Evolutionary conservation across 257 asterid genomes (phyloP).

Genomic region (Perilla frutescens): DNA sequence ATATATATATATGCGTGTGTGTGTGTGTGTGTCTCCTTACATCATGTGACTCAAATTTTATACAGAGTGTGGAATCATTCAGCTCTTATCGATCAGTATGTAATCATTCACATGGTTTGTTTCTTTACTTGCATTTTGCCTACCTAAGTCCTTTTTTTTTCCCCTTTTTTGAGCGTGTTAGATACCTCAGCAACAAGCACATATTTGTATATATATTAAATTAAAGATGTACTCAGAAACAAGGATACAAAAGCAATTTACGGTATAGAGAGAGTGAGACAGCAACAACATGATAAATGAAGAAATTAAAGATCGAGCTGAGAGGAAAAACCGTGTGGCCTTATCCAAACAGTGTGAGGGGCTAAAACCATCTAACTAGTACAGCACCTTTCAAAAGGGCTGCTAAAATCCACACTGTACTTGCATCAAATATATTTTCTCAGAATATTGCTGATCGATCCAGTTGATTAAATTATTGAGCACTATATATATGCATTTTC

Average conservation of each 20-base stretch:
- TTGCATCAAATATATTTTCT: background rate
- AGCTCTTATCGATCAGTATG: too few species aligned
- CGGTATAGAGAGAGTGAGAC: background rate
- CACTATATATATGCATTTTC: conserved; percentile 2
- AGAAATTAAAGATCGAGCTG: background rate
- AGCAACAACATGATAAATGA: background rate
- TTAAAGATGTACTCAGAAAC: conserved; percentile 18
- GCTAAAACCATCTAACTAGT: conserved; percentile 11
- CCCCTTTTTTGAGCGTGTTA: background rate
- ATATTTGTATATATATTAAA: too few species aligned
- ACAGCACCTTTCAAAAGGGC: conserved; percentile 26
- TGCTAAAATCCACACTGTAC: conserved; percentile 25
- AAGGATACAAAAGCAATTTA: background rate
- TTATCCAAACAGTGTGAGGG: conserved; percentile 34
- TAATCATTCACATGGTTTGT: conserved; percentile 35
- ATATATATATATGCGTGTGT: too few species aligned
- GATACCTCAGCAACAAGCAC: background rate
- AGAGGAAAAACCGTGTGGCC: background rate
- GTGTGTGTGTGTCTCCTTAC: too few species aligned
- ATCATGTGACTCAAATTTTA: background rate
- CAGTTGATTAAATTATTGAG: background rate
- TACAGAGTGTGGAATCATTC: background rate
- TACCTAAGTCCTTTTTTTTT: conserved; percentile 8
- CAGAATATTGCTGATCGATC: too few species aligned
- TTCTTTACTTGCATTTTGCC: conserved; percentile 33